Base-by-base conservation (phyloP, 129 eudicot species). In the Flaveria brownii region DNA sequence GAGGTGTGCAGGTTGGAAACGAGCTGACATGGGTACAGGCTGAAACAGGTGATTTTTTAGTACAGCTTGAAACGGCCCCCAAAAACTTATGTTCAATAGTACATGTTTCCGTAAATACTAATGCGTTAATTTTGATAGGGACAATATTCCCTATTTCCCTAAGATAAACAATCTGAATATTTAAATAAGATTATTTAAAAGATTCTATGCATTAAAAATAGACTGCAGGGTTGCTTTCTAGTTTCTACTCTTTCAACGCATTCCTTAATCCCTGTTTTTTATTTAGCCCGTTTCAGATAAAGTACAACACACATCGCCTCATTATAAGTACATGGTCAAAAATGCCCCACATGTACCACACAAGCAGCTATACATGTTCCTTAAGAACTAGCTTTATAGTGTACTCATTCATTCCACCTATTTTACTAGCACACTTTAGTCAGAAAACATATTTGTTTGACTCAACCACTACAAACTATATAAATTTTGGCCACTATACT, bases 351-450 rank as follows among this genome's bases (percentile, higher is more conserved):
- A 11, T 25, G 25, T 22, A 59, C 66, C n/a, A 2, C 20, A 28
- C 46, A 16, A 30, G 47, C 7, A 39, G 25, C 23, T 42, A 67
- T 14, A 64, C 41, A 26, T 20, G 14, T 57, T 70, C 18, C 62
- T 60, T 23, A 2, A 16, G 22, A 70, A 70, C 42, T 18, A 70
- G 15, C 42, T 22, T 45, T 30, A 11, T 23, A 69, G 73, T 69
- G 47, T 69, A 45, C 7, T 69, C 68, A 61, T 61, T 61, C 12
- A 60, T n/a, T 41, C 68, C 9, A 22, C 28, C 63, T 56, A 61
- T 26, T 61, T 61, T 11, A 61, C 68, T 61, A 25, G 41, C 18
- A 61, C n/a, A 26, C 68, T 26, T 61, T 14, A 61, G 41, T 26
- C 41, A 23, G 18, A 23, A 23, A 61, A 59, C 36, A 25, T 30